Evolutionary conservation across 2,329 filamentous ascomycete species (phyloP).

Genomic region (Pseudogymnoascus sp.): DNA sequence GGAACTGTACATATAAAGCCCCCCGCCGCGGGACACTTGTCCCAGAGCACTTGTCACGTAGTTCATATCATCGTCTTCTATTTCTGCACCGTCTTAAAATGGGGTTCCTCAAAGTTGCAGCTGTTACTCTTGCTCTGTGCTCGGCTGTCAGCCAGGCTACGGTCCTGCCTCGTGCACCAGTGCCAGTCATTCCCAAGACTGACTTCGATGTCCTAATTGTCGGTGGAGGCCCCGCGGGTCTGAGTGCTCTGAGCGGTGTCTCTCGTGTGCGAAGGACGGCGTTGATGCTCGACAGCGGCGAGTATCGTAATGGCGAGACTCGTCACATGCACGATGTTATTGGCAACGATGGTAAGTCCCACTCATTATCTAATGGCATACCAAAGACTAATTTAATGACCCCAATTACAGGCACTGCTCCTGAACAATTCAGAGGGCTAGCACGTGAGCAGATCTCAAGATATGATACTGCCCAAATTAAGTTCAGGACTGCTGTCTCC

Average conservation of each 20-base stretch:
- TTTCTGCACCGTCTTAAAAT: not conserved
- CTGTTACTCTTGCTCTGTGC: not conserved
- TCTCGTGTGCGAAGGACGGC: slow-evolving; percentile 32
- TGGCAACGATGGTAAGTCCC: slow-evolving; percentile 27
- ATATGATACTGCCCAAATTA: slow-evolving; percentile 43
- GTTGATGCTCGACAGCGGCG: slow-evolving; percentile 35
- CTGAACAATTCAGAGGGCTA: slow-evolving; percentile 26
- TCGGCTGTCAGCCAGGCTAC: slow-evolving; percentile 4
- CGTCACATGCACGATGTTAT: slow-evolving; percentile 40
- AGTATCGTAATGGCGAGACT: slow-evolving; percentile 36
- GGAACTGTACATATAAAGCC: not conserved
- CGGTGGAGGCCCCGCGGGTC: slow-evolving; percentile 38
- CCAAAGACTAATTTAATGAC: not conserved
- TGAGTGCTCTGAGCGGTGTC: slow-evolving; percentile 33
- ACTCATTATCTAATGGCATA: not conserved
- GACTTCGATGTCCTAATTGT: slow-evolving; percentile 30
- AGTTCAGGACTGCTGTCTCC: slow-evolving; percentile 44
- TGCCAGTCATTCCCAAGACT: not conserved
- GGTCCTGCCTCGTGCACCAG: not conserved
- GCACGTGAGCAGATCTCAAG: slow-evolving; percentile 39
- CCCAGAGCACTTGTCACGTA: not conserved
- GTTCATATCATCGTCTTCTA: not conserved
- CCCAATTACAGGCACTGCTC: slow-evolving; percentile 28
- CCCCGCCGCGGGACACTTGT: not conserved
- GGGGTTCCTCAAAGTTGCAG: not conserved